Evolutionary conservation across 2,329 filamentous ascomycete genomes (phyloP), one percentile per base, ranked within the genome.

Genomic region (Fusarium robinianum): DNA sequence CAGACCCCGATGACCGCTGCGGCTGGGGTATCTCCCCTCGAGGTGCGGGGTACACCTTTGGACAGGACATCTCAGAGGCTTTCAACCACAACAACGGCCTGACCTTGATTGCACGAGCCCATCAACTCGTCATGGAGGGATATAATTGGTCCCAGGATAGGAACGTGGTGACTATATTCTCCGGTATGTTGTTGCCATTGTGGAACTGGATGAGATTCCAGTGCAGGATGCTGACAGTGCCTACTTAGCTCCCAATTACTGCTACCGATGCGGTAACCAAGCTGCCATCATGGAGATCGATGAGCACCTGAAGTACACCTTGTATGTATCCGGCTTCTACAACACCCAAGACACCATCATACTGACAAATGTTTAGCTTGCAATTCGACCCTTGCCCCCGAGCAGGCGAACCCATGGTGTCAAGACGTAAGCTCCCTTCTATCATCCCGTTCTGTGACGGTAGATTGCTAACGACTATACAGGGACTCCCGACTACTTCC

Each of bases 281-380:
- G 94, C 94, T 44, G 94, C 94, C n/a, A 97, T 99, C 70, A 99
- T 99, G 94, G 94, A 97, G 74, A 99, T 99, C 71, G 94, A 97
- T 59, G 94, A 99, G 75, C 91, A 97, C 71, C 76, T 99, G 67
- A 97, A 99, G 78, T 99, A 97, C 74, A 97, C 94, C 65, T 97
- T 99, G 92, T 96, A 81, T 72, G 90, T 84, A 12, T 37, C 22
- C 17, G 12, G 11, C 11, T 19, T 14, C n/a, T 18, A 7, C 6
- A 21, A 10, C 16, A 34, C 5, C 7, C 11, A 5, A 10, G 9
- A n/a, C 17, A 33, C 12, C 43, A 51, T 64, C 71, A 57, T 70
- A 46, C 51, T 15, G n/a, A n/a, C n/a, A n/a, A n/a, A 33, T 23
- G 18, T 46, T 14, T 63, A 99, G 94, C 86, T 76, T 99, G 73